Conservation (phyloP, 2,329 filamentous ascomycete genomes). For the Aspergillus sp. region DNA sequence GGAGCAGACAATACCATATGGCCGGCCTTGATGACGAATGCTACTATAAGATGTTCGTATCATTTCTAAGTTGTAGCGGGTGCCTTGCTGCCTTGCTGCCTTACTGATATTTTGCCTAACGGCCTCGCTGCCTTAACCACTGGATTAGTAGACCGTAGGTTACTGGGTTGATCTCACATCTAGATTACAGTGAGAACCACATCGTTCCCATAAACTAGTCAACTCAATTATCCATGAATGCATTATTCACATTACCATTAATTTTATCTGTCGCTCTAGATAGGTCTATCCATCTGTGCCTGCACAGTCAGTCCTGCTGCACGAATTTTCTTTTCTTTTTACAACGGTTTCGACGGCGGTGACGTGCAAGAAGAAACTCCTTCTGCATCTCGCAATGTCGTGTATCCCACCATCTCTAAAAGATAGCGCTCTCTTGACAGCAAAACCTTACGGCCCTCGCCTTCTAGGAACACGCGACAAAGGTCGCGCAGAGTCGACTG, state of each 20-base stretch:
- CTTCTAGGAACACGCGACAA: conserved; percentile 8
- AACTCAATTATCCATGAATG: not conserved
- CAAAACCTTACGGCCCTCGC: conserved; percentile 9
- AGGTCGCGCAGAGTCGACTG: conserved; percentile 6
- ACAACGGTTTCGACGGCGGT: not conserved
- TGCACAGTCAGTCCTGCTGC: not conserved
- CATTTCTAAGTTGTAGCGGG: no score
- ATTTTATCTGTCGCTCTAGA: not conserved
- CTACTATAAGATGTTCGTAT: no score
- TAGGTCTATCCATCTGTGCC: not conserved
- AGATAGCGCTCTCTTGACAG: conserved; percentile 15
- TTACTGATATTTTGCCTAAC: no score
- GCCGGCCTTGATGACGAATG: no score
- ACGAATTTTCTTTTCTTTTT: not conserved
- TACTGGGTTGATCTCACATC: no score
- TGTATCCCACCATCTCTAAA: conserved; percentile 14
- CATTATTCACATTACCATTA: not conserved
- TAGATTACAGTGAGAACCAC: no score
- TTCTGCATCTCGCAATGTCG: not conserved
- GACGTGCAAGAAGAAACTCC: not conserved
- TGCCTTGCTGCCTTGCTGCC: no score
- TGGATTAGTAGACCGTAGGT: no score
- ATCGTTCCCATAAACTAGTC: no score
- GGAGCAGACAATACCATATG: no score
- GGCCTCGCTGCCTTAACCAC: no score